phyloP scores from a whole-genome alignment of 2,329 filamentous ascomycete genomes.

The Simplicillium aogashimaense region DNA sequence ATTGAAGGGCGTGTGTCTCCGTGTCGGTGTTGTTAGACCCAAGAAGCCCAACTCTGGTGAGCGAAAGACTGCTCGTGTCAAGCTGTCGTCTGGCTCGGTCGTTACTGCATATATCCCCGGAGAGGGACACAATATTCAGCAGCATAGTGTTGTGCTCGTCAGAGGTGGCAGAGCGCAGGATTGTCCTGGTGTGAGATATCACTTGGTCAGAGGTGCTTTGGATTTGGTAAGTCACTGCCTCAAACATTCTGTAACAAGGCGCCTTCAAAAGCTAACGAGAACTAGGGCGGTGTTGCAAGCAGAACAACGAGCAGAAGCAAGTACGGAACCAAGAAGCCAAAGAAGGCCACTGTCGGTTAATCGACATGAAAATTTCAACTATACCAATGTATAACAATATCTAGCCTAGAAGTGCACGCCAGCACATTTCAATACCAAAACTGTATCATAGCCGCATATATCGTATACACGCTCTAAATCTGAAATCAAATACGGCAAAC shows the following conservation, averaged over 20 bases:
- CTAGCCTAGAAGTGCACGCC: background rate
- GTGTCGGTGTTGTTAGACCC: conserved; percentile 85
- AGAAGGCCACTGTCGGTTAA: conserved; percentile 56
- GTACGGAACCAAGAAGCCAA: conserved; percentile 98
- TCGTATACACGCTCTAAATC: background rate
- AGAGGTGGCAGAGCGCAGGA: conserved; percentile 87
- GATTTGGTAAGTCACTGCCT: conserved; percentile 64
- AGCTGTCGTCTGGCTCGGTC: conserved; percentile 76
- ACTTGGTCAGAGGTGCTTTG: conserved; percentile 80
- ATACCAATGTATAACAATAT: conserved; percentile 1
- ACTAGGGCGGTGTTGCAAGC: conserved; percentile 79
- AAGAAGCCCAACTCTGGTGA: conserved; percentile 99
- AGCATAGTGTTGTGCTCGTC: conserved; percentile 96
- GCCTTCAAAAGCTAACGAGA: too few relatives aligned
- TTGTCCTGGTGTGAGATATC: conserved; percentile 97
- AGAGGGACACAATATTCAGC: conserved; percentile 97
- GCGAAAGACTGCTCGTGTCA: conserved; percentile 86
- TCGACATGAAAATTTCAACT: background rate
- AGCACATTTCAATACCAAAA: background rate
- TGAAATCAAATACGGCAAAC: conserved; percentile 1
- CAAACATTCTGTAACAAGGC: too few relatives aligned
- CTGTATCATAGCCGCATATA: background rate
- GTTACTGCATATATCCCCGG: conserved; percentile 93
- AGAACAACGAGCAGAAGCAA: conserved; percentile 82
- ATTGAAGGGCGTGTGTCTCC: conserved; percentile 92